These are phyloP conservation scores for Hypoxylon sp. DNA, from an alignment of 2,329 filamentous ascomycete species.

Conservation along the genomic window DNA sequence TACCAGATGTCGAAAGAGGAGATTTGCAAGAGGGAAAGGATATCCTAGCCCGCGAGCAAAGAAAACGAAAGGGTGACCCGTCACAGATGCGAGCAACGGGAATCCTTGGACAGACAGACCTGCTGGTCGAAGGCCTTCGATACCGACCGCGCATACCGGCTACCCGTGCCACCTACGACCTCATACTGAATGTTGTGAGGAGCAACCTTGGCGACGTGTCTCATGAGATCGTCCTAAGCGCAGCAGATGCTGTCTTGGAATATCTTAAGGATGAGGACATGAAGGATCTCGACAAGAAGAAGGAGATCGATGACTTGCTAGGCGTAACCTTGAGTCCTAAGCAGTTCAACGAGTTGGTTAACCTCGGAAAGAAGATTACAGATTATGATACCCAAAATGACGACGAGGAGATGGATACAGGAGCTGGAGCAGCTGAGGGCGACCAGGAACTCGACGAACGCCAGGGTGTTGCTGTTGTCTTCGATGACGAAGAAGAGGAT, in stretches of 20 bases:
- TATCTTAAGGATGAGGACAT: constrained; percentile 94
- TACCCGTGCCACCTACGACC: constrained; percentile 92
- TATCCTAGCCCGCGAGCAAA: constrained; percentile 85
- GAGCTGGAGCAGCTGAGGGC: constrained; percentile 72
- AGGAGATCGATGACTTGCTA: constrained; percentile 93
- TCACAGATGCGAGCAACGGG: constrained; percentile 79
- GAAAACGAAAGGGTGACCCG: constrained; percentile 85
- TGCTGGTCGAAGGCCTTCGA: constrained; percentile 89
- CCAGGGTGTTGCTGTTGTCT: constrained; percentile 97
- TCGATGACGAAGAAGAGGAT: constrained; percentile 92
- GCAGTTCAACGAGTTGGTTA: constrained; percentile 96
- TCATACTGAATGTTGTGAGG: constrained; percentile 92
- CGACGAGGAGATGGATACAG: constrained; percentile 86
- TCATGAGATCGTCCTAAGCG: constrained; percentile 91
- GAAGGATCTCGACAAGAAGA: constrained; percentile 99
- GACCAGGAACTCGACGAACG: constrained; percentile 90
- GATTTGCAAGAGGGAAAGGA: constrained; percentile 84
- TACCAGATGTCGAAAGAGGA: constrained; percentile 81
- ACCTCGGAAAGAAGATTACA: constrained; percentile 97
- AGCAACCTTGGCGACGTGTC: constrained; percentile 92
- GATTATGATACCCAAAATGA: constrained; percentile 98
- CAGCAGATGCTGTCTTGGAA: constrained; percentile 91
- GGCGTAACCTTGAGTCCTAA: constrained; percentile 87
- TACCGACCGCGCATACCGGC: constrained; percentile 93
- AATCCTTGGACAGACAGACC: constrained; percentile 86